Conservation (phyloP, 2,329 filamentous ascomycete species). For the Aspergillus pseudoglaucus region DNA sequence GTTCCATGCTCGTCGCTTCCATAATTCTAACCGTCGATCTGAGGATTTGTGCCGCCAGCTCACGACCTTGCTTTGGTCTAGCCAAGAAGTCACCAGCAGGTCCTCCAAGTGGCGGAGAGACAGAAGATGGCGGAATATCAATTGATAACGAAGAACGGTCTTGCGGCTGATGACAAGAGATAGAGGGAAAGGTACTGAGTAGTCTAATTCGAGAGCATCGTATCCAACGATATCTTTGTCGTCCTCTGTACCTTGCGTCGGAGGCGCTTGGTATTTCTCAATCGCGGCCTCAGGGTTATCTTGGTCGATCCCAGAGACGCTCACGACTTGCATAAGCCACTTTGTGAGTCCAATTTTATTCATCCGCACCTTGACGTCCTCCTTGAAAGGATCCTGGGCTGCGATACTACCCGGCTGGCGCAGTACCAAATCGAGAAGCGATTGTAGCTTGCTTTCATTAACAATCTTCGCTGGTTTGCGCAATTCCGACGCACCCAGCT, state of each 20-base stretch:
- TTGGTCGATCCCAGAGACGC: conserved; percentile 90
- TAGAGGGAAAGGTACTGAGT: conserved; percentile 87
- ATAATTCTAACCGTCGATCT: conserved; percentile 69
- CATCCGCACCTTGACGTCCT: conserved; percentile 96
- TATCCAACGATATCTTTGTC: conserved; percentile 84
- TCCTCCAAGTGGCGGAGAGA: conserved; percentile 85
- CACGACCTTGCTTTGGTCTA: conserved; percentile 72
- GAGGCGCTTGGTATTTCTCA: conserved; percentile 68
- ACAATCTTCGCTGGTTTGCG: conserved; percentile 82
- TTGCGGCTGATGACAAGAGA: conserved; percentile 93
- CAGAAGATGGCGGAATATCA: conserved; percentile 88
- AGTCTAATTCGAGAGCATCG: conserved; percentile 89
- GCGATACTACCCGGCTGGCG: conserved; percentile 95
- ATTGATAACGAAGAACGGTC: conserved; percentile 93
- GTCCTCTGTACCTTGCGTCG: conserved; percentile 59
- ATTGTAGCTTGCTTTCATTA: conserved; percentile 90
- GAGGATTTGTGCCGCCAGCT: conserved; percentile 78
- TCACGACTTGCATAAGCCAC: conserved; percentile 91
- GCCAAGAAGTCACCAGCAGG: conserved; percentile 80
- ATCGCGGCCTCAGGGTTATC: conserved; percentile 56
- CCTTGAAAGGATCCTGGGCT: conserved; percentile 92
- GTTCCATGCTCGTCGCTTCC: conserved; percentile 91
- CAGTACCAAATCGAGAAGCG: conserved; percentile 86
- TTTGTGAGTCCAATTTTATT: conserved; percentile 90
- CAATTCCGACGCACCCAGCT: conserved; percentile 81